Conservation (phyloP, 805 yeast genomes). For the Starmerella etchellsii region DNA sequence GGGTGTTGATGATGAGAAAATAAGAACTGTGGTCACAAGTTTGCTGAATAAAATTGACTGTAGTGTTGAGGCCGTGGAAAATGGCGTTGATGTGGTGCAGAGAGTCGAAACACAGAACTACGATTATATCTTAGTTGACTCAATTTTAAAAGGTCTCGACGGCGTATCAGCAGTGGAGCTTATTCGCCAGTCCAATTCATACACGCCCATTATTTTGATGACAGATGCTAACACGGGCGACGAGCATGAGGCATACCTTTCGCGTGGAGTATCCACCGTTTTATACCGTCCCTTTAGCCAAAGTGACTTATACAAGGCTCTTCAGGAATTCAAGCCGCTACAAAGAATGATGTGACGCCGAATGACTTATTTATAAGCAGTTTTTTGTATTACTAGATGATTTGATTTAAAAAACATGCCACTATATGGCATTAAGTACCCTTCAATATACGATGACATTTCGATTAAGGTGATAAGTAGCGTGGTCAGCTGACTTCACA, state of each 20-base stretch:
- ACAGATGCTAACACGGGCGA: slow-evolving; percentile 13
- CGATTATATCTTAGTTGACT: slow-evolving; percentile 45
- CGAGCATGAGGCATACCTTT: slow-evolving; percentile 35
- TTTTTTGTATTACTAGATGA: neutral
- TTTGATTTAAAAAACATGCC: too few relatives aligned
- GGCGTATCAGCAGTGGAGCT: slow-evolving; percentile 79
- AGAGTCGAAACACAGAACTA: slow-evolving; percentile 56
- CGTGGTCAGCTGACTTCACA: too few relatives aligned
- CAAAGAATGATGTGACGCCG: too few relatives aligned
- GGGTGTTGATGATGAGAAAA: slow-evolving; percentile 44
- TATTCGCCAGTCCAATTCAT: slow-evolving; percentile 68
- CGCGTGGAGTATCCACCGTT: slow-evolving; percentile 86
- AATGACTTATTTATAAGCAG: neutral
- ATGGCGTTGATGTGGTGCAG: slow-evolving; percentile 79
- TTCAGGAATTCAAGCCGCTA: slow-evolving; percentile 22
- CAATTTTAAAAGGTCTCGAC: slow-evolving; percentile 44
- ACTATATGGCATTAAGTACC: too few relatives aligned
- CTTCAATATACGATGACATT: too few relatives aligned
- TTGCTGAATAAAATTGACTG: slow-evolving; percentile 81
- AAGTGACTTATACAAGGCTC: slow-evolving; percentile 64
- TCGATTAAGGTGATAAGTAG: too few relatives aligned
- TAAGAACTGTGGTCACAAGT: slow-evolving; percentile 67
- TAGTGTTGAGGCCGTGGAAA: slow-evolving; percentile 81
- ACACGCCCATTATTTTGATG: slow-evolving; percentile 71
- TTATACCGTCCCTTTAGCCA: slow-evolving; percentile 89